Conservation (phyloP, 2,329 filamentous ascomycete species). For the Keithomyces neogunnii region DNA sequence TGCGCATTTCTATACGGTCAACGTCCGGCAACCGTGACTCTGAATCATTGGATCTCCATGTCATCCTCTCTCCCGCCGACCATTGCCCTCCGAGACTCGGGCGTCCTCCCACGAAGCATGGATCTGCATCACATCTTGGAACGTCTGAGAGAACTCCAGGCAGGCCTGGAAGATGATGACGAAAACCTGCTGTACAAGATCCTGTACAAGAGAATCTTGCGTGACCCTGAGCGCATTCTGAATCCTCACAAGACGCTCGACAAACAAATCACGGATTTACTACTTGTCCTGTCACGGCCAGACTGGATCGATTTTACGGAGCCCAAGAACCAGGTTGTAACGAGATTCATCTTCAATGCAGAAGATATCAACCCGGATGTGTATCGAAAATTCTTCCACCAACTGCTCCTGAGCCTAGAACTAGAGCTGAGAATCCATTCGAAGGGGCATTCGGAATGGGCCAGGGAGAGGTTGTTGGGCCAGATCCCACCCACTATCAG, state of each 20-base stretch:
- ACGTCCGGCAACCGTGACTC: conserved; percentile 60
- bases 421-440: conserved; percentile 63
- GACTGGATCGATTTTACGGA: conserved; percentile 68
- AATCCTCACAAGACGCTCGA: conserved; percentile 57
- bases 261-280: conserved; percentile 64
- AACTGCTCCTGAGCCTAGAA: conserved; percentile 66
- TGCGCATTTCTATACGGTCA: conserved; percentile 59
- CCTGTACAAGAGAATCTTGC: conserved; percentile 60
- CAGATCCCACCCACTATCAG: conserved; percentile 63
- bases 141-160: conserved; percentile 50
- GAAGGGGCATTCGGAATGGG: conserved; percentile 48
- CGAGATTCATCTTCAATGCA: conserved; percentile 61
- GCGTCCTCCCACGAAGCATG: conserved; percentile 51
- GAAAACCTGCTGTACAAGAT: conserved; percentile 51
- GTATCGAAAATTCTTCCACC: conserved; percentile 65
- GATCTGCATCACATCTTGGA: conserved; percentile 48
- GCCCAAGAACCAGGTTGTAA: conserved; percentile 63
- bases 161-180: conserved; percentile 46
- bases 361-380: conserved; percentile 44
- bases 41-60: conserved; percentile 60
- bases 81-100: conserved; percentile 50
- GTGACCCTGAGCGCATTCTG: conserved; percentile 55
- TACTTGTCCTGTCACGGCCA: conserved; percentile 58
- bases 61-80: conserved; percentile 47
- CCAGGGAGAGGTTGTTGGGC: conserved; percentile 54